These are phyloP conservation scores for Chalciporus chontae DNA, from an alignment of 768 basidiomycete species.

Conservation along the genomic window DNA sequence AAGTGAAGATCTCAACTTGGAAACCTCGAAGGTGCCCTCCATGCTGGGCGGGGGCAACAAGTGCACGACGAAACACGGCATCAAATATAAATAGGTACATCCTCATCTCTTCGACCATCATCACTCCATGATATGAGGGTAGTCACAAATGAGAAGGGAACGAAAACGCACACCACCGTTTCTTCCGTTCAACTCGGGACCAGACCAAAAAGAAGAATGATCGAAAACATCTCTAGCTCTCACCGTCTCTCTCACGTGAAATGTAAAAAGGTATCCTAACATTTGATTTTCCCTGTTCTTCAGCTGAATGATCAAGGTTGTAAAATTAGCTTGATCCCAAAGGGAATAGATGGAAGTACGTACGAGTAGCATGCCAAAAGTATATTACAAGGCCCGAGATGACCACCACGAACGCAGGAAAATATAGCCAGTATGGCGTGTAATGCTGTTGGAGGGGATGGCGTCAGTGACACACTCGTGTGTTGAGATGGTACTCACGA, in stretches of 20 bases:
- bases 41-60: neutral
- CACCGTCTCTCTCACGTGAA: constrained; percentile 1
- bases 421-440: constrained; percentile 85
- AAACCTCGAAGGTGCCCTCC: neutral
- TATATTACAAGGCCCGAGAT: constrained; percentile 73
- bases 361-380: constrained; percentile 83
- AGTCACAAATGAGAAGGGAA: no score
- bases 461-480: neutral
- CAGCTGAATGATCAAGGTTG: constrained; percentile 42
- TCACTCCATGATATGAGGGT: no score
- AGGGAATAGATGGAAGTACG: constrained; percentile 27
- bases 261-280: constrained; percentile 23
- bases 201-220: neutral
- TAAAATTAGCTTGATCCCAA: neutral
- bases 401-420: constrained; percentile 70
- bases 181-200: neutral
- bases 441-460: constrained; percentile 54
- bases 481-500: constrained; percentile 32
- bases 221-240: constrained; percentile 8
- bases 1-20: no score
- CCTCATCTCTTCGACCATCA: no score
- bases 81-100: neutral
- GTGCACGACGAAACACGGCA: neutral
- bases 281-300: constrained; percentile 58
- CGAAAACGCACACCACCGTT: no score